Evolutionary conservation across 345 rosid species (phyloP).

Genomic region (Eucalyptus camaldulensis): DNA sequence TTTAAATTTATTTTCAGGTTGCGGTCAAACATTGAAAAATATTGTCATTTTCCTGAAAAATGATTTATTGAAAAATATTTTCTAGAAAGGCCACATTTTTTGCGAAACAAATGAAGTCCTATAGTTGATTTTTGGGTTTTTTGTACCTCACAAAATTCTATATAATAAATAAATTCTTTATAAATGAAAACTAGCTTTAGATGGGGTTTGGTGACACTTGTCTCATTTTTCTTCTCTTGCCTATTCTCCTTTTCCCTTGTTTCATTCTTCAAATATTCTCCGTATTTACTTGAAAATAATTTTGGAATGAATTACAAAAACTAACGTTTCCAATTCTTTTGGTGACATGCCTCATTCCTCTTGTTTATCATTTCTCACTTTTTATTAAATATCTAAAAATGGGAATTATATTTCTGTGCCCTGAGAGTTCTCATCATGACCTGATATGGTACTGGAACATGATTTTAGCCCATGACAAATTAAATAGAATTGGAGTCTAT

Average conservation of each 20-base stretch:
- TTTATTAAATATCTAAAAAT: neutral
- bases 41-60: no score
- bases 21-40: rapidly evolving
- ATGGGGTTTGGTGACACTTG: neutral
- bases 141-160: neutral
- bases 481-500: neutral
- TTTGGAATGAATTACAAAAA: neutral
- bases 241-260: neutral
- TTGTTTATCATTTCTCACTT: neutral
- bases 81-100: no score
- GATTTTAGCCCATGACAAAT: neutral
- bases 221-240: neutral
- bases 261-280: neutral
- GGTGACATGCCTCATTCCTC: neutral
- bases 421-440: neutral
- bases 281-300: neutral
- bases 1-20: no score
- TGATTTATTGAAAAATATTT: no score
- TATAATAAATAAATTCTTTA: neutral
- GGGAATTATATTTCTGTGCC: neutral
- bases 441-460: neutral
- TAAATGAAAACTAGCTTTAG: neutral
- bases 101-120: no score
- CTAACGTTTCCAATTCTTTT: neutral
- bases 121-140: neutral